phyloP scores from a whole-genome alignment of 768 basidiomycete genomes.

The Hemileccinum rubropunctum region DNA sequence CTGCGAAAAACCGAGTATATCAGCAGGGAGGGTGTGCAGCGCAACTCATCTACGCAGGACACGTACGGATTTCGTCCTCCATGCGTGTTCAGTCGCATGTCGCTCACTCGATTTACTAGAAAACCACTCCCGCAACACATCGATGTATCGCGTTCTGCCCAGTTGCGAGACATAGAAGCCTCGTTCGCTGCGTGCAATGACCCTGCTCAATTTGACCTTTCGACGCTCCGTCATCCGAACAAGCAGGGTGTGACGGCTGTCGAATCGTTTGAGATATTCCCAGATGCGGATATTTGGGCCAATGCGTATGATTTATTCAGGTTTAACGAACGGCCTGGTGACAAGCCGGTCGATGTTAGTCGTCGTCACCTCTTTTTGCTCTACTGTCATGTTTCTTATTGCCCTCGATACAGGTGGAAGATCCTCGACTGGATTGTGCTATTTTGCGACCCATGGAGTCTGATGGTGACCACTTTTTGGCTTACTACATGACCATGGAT shows the following conservation, averaged over 20 bases:
- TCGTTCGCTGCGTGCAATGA: constrained; percentile 59
- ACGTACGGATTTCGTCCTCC: constrained; percentile 40
- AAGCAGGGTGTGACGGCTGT: constrained; percentile 73
- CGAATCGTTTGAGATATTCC: constrained; percentile 79
- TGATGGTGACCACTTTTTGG: constrained; percentile 84
- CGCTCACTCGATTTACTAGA: constrained; percentile 27
- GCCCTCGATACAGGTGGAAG: constrained; percentile 50
- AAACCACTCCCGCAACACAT: constrained; percentile 51
- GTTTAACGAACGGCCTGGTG: constrained; percentile 86
- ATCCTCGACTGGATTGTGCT: constrained; percentile 81
- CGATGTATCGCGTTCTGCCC: constrained; percentile 72
- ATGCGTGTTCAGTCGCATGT: neutral
- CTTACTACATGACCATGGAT: constrained; percentile 78
- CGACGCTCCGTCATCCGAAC: constrained; percentile 68
- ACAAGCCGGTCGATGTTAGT: constrained; percentile 64
- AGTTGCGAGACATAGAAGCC: constrained; percentile 74
- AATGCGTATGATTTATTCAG: constrained; percentile 87
- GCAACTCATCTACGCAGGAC: constrained; percentile 44
- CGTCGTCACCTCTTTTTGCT: neutral
- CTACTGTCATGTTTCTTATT: neutral
- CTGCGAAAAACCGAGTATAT: constrained; percentile 91
- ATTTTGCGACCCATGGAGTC: constrained; percentile 86
- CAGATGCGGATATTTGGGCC: constrained; percentile 84
- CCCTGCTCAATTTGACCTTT: constrained; percentile 58
- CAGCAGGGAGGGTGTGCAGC: constrained; percentile 56